phyloP scores from a whole-genome alignment of 129 eudicot genomes.

The Pseudognaphalium luteoalbum region DNA sequence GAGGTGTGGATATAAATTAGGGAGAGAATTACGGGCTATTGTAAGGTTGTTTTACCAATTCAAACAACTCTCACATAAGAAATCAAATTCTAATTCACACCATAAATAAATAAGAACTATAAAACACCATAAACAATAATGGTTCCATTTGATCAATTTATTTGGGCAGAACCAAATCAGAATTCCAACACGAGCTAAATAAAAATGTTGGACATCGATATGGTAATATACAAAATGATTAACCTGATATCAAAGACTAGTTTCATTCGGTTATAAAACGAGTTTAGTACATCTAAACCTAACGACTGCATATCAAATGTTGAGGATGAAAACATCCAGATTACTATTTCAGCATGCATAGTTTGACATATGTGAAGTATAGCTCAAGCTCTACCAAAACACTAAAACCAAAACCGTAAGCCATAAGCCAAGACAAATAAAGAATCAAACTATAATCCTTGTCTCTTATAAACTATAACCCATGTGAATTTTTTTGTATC shows the following conservation, averaged over 20 bases:
- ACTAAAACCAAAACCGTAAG: too few relatives aligned
- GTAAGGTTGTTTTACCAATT: constrained; percentile 17
- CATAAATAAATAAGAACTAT: constrained; percentile 1
- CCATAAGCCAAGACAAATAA: too few relatives aligned
- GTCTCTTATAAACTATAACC: too few relatives aligned
- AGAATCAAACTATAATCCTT: too few relatives aligned
- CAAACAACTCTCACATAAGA: constrained; percentile 13
- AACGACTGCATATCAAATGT: not conserved
- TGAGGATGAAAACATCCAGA: too few relatives aligned
- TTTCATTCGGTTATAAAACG: not conserved
- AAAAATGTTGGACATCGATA: not conserved
- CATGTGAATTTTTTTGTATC: not conserved
- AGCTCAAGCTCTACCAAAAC: too few relatives aligned
- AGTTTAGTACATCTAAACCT: not conserved
- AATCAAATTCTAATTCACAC: not conserved
- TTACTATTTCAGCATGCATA: too few relatives aligned
- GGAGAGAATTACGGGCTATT: constrained; percentile 24
- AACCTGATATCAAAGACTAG: not conserved
- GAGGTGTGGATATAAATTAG: constrained; percentile 34
- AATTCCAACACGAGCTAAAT: not conserved
- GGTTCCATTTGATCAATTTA: not conserved
- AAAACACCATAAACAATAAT: not conserved
- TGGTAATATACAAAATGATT: not conserved
- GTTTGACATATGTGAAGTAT: too few relatives aligned
- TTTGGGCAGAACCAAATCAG: not conserved